Percentiles rank a stretch among this genome's conserved stretches.
Evolutionary conservation across 129 eudicot genomes (phyloP).

Genomic region (Helianthus tuberosus): DNA sequence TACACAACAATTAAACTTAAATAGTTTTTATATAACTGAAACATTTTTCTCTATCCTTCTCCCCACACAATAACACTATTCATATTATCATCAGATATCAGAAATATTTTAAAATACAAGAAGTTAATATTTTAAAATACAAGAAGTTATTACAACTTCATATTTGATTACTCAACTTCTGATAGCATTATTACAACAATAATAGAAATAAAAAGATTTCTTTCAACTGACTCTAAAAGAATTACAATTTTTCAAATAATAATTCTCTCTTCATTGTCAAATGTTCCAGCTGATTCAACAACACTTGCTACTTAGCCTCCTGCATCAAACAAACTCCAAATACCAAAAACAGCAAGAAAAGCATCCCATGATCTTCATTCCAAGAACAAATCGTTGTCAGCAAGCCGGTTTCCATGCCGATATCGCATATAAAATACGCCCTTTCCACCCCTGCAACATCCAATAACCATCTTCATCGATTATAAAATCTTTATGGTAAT

Average conservation of each 20-base stretch:
- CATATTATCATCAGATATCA: too few species aligned
- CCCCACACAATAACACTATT: too few species aligned
- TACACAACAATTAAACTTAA: too few species aligned
- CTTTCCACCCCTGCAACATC: conserved; percentile 85
- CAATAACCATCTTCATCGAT: conserved; percentile 74
- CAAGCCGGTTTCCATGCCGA: conserved; percentile 55
- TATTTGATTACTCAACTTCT: too few species aligned
- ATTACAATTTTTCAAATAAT: too few species aligned
- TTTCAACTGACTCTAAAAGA: too few species aligned
- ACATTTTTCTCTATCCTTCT: too few species aligned
- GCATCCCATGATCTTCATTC: neutral
- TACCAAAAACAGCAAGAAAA: neutral
- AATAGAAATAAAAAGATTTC: too few species aligned
- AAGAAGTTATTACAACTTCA: neutral
- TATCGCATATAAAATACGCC: conserved; percentile 58
- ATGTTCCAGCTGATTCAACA: conserved; percentile 12
- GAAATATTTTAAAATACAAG: neutral
- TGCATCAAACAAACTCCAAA: neutral
- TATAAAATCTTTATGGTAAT: conserved; percentile 66
- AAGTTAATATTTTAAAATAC: neutral
- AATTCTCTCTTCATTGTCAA: neutral
- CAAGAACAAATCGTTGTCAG: neutral
- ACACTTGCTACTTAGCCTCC: too few species aligned
- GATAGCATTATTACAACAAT: too few species aligned
- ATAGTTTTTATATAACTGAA: too few species aligned